Conservation (phyloP, 1,284 basidiomycete genomes). For the Rhodotorula mucilaginosa region DNA sequence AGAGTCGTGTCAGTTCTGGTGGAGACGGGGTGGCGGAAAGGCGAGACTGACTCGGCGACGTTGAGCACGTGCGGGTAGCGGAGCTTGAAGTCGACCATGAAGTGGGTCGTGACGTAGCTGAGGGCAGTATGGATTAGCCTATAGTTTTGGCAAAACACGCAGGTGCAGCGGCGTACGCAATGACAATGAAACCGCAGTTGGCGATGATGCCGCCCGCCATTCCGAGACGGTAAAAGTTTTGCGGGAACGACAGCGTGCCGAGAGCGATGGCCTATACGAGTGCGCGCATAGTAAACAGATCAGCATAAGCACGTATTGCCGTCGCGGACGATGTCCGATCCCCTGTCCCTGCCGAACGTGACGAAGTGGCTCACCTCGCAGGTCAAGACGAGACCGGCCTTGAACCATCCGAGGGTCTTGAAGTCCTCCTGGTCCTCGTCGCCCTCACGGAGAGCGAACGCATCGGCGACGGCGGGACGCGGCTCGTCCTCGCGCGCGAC, state of each 20-base stretch:
- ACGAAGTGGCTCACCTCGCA: constrained; percentile 17
- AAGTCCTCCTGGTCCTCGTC: constrained; percentile 6
- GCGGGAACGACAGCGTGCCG: constrained; percentile 16
- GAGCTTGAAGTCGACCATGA: constrained; percentile 16
- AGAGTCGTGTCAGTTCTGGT: too few relatives aligned
- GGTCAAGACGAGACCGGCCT: constrained; percentile 11
- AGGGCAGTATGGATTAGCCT: too few relatives aligned
- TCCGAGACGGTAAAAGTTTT: constrained; percentile 9
- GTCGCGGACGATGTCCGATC: neutral
- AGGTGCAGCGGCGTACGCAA: neutral
- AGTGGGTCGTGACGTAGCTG: neutral
- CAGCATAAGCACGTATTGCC: neutral
- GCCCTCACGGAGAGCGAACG: constrained; percentile 13
- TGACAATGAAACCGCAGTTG: constrained; percentile 10
- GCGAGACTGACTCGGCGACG: constrained; percentile 5
- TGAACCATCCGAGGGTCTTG: constrained; percentile 17
- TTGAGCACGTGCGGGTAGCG: constrained; percentile 18
- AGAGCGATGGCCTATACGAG: constrained; percentile 13
- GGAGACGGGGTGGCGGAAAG: too few relatives aligned
- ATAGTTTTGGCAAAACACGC: neutral
- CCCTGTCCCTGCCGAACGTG: neutral
- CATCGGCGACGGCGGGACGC: constrained; percentile 14
- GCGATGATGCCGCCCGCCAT: constrained; percentile 11
- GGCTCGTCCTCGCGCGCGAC: neutral
- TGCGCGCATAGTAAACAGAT: too few relatives aligned